phyloP scores from a whole-genome alignment of 306 rosid species.

The Senna siamea region DNA sequence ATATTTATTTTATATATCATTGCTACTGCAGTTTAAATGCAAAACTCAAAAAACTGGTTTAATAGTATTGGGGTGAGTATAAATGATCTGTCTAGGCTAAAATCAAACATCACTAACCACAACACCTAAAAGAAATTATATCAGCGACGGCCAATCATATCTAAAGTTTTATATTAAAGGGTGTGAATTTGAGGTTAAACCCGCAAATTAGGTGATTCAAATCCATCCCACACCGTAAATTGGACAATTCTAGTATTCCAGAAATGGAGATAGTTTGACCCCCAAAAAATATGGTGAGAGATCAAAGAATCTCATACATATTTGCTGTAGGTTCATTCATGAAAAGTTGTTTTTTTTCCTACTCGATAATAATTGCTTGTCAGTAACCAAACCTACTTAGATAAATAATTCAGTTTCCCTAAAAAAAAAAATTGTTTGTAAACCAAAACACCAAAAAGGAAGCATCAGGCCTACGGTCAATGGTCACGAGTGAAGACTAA shows the following conservation, averaged over 20 bases:
- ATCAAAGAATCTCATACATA: neutral
- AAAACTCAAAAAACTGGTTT: too few species aligned
- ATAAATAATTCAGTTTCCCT: too few species aligned
- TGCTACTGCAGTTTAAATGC: too few species aligned
- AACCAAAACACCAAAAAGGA: neutral
- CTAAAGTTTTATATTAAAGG: neutral
- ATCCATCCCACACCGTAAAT: neutral
- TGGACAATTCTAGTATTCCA: neutral
- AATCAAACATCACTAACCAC: neutral
- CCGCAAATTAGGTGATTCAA: neutral
- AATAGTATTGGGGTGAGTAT: too few species aligned
- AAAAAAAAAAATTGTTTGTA: too few species aligned
- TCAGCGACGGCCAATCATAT: neutral
- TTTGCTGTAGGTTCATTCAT: too few species aligned
- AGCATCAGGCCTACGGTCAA: neutral
- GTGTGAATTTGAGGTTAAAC: neutral
- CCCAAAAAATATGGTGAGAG: neutral
- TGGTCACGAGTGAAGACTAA: slow-evolving; percentile 30
- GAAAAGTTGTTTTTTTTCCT: too few species aligned
- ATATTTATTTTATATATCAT: too few species aligned
- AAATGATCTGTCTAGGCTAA: too few species aligned
- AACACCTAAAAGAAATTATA: neutral
- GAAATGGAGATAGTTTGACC: neutral
- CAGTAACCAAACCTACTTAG: too few species aligned
- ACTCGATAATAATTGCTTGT: too few species aligned